A percentile compares a stretch with the other conserved stretches of the same genome.
phyloP scores from a whole-genome alignment of 2,329 filamentous ascomycete species.

The Paramyrothecium roridum region DNA sequence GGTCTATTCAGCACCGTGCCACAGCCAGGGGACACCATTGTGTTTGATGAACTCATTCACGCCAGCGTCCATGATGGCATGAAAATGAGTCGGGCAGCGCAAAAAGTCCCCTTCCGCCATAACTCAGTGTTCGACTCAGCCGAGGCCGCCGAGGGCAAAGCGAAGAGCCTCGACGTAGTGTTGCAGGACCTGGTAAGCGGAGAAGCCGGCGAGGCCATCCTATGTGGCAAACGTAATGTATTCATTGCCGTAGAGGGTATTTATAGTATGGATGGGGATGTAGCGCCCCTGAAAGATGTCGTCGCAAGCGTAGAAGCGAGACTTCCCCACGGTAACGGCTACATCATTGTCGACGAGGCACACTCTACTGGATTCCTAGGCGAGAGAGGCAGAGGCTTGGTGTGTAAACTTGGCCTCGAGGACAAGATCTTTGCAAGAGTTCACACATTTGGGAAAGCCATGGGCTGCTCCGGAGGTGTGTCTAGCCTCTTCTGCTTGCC shows the following conservation, averaged over 20 bases:
- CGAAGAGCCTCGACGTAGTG: slow-evolving; percentile 20
- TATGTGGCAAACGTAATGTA: slow-evolving; percentile 44
- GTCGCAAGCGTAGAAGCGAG: slow-evolving; percentile 52
- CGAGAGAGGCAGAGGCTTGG: slow-evolving; percentile 51
- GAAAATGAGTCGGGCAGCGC: slow-evolving; percentile 55
- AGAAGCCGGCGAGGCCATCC: slow-evolving; percentile 26
- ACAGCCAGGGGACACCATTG: slow-evolving; percentile 57
- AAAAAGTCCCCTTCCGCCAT: slow-evolving; percentile 51
- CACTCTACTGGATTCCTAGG: slow-evolving; percentile 64
- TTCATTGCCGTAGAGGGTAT: slow-evolving; percentile 69
- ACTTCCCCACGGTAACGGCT: slow-evolving; percentile 55
- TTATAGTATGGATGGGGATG: slow-evolving; percentile 83
- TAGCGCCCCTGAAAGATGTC: slow-evolving; percentile 61
- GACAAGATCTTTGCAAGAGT: slow-evolving; percentile 53
- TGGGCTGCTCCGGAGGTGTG: slow-evolving; percentile 68
- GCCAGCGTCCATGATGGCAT: slow-evolving; percentile 79
- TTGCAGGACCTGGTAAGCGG: slow-evolving; percentile 26
- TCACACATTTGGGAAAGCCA: slow-evolving; percentile 66
- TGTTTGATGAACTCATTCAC: slow-evolving; percentile 75
- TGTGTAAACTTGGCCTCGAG: slow-evolving; percentile 55
- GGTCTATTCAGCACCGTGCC: slow-evolving; percentile 60
- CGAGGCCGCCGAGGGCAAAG: neutral
- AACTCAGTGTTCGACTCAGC: slow-evolving; percentile 38
- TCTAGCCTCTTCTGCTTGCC: slow-evolving; percentile 3
- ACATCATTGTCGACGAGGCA: slow-evolving; percentile 66